These are phyloP conservation scores for Ophiocordyceps camponoti-saundersi DNA, from an alignment of 2,329 filamentous ascomycete species.

Conservation along the genomic window DNA sequence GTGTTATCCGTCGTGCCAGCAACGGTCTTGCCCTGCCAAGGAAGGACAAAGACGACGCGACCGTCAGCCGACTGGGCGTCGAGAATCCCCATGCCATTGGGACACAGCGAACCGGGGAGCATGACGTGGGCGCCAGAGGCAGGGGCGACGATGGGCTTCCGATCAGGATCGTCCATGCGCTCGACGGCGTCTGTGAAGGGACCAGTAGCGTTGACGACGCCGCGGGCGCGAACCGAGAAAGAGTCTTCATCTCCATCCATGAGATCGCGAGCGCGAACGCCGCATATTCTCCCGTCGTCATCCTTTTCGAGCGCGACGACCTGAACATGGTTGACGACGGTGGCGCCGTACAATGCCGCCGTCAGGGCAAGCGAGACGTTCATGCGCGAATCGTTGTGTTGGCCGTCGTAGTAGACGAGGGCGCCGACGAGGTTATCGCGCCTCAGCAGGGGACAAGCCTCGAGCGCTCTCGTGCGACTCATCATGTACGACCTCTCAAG, in stretches of 20 bases:
- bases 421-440: slow-evolving; percentile 58
- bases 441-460: slow-evolving; percentile 64
- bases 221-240: slow-evolving; percentile 60
- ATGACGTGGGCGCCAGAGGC: slow-evolving; percentile 73
- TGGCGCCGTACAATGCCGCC: slow-evolving; percentile 63
- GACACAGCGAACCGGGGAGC: slow-evolving; percentile 63
- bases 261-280: slow-evolving; percentile 38
- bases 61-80: slow-evolving; percentile 70
- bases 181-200: slow-evolving; percentile 68
- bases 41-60: slow-evolving; percentile 76
- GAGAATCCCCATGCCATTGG: slow-evolving; percentile 66
- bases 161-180: slow-evolving; percentile 58
- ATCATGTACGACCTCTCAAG: slow-evolving; percentile 74
- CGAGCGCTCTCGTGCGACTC: slow-evolving; percentile 58
- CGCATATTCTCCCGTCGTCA: slow-evolving; percentile 47
- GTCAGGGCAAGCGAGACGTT: slow-evolving; percentile 72
- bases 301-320: slow-evolving; percentile 62
- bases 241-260: slow-evolving; percentile 42
- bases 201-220: slow-evolving; percentile 70
- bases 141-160: slow-evolving; percentile 60
- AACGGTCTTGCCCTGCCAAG: slow-evolving; percentile 76
- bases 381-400: slow-evolving; percentile 79
- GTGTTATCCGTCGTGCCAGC: slow-evolving; percentile 69
- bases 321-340: slow-evolving; percentile 66
- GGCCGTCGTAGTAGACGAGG: slow-evolving; percentile 73